Conservation (phyloP, 768 basidiomycete genomes). For the Collybia sp. region DNA sequence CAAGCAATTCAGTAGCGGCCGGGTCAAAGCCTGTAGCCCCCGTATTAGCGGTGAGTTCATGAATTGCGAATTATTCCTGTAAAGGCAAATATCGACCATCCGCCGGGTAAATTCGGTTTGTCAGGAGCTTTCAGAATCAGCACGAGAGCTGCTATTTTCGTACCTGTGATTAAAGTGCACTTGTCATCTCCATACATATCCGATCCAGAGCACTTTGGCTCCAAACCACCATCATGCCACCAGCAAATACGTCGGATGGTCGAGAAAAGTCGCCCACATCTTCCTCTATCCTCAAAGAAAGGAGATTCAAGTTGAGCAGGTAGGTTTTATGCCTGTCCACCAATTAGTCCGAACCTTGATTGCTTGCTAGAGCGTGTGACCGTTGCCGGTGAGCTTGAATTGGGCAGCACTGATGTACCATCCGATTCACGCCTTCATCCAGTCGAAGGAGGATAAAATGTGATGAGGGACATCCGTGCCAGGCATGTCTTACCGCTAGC, state of each 20-base stretch:
- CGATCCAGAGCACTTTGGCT: no score
- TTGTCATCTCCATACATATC: not conserved
- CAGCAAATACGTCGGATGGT: conserved; percentile 34
- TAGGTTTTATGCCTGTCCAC: conserved; percentile 23
- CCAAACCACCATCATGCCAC: conserved; percentile 37
- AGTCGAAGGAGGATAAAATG: conserved; percentile 84
- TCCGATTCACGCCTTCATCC: conserved; percentile 5
- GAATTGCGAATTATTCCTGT: no score
- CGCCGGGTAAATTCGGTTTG: conserved; percentile 35
- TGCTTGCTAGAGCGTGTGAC: conserved; percentile 71
- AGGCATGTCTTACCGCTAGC: conserved; percentile 79
- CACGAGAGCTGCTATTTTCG: not conserved
- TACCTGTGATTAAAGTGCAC: not conserved
- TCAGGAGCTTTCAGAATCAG: conserved; percentile 6
- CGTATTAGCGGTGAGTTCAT: no score
- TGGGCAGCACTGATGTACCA: not conserved
- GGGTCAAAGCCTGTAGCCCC: no score
- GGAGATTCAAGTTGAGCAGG: conserved; percentile 88
- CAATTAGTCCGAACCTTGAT: conserved; percentile 2
- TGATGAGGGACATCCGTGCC: conserved; percentile 86
- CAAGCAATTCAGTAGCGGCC: no score
- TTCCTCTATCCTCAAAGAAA: conserved; percentile 63
- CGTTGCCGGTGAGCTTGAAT: conserved; percentile 70
- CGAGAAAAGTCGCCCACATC: conserved; percentile 40
- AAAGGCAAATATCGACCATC: conserved; percentile 3